phyloP scores from a whole-genome alignment of 129 eudicot species.

The Solidago caesia region DNA sequence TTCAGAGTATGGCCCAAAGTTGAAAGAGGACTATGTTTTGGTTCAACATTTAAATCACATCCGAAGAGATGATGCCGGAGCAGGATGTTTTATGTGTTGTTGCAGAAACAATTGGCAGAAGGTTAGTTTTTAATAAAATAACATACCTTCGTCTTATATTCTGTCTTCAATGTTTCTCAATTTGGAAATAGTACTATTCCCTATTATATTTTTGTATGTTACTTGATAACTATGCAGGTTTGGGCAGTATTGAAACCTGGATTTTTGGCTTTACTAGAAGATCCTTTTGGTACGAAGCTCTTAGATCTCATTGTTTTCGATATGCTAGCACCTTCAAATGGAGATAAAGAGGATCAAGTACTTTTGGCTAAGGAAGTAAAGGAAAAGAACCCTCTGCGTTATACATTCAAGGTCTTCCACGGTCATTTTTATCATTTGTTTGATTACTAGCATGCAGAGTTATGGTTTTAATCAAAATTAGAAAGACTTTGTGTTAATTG shows the following conservation, averaged over 20 bases:
- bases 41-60: conserved; percentile 56
- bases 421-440: neutral
- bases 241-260: conserved; percentile 98
- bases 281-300: conserved; percentile 64
- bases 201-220: conserved; percentile 12
- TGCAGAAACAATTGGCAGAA: conserved; percentile 72
- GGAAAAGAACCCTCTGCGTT: conserved; percentile 75
- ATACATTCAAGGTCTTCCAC: conserved; percentile 69
- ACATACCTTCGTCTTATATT: conserved; percentile 1
- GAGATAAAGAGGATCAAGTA: conserved; percentile 43
- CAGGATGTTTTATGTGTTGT: conserved; percentile 44
- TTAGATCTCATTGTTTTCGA: conserved; percentile 81
- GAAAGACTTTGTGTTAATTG: neutral
- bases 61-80: conserved; percentile 40
- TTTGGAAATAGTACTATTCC: neutral
- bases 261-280: conserved; percentile 77
- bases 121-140: conserved; percentile 37
- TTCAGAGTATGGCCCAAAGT: conserved; percentile 83
- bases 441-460: neutral
- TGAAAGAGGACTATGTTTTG: conserved; percentile 85
- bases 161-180: neutral
- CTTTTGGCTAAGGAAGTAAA: conserved; percentile 66
- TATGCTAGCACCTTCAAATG: conserved; percentile 57
- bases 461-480: neutral
- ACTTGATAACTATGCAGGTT: conserved; percentile 46